phyloP scores from a whole-genome alignment of 345 rosid genomes.

The Murraya paniculata region DNA sequence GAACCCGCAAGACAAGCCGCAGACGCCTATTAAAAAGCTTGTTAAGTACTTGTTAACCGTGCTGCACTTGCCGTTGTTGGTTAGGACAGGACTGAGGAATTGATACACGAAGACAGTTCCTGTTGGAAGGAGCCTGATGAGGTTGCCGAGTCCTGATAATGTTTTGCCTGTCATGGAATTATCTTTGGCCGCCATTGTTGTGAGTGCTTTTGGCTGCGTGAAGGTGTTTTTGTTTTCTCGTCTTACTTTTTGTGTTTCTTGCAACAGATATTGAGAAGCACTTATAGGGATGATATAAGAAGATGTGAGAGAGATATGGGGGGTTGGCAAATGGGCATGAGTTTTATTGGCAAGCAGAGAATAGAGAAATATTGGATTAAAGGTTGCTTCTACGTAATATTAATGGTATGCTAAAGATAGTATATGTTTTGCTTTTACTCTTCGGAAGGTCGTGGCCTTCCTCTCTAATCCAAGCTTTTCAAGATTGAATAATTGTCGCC shows the following conservation, averaged over 20 bases:
- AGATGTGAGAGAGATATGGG: not conserved
- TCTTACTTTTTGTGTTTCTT: not conserved
- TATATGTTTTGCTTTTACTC: conserved; percentile 21
- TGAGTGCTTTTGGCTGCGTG: not conserved
- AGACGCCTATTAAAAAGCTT: conserved; percentile 48
- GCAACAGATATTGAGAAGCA: not conserved
- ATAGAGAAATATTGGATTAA: too few species aligned
- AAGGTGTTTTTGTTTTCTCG: not conserved
- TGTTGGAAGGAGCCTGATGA: conserved; percentile 82
- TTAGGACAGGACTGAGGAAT: conserved; percentile 72
- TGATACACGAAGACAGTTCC: conserved; percentile 82
- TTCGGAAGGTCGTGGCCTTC: conserved; percentile 14
- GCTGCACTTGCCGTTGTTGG: conserved; percentile 68
- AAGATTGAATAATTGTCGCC: not conserved
- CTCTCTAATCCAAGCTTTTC: conserved; percentile 6
- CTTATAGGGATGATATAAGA: too few species aligned
- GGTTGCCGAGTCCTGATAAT: conserved; percentile 57
- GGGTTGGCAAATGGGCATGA: not conserved
- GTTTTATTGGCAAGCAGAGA: not conserved
- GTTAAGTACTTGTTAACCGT: conserved; percentile 50
- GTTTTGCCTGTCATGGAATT: conserved; percentile 42
- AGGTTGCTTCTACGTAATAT: conserved; percentile 33
- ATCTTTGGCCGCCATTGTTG: conserved; percentile 1
- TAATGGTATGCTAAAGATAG: not conserved
- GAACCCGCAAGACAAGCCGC: conserved; percentile 67